Percentiles rank a stretch among this genome's conserved stretches.
These are phyloP conservation scores for Meira miltonrushii DNA, from an alignment of 1,284 basidiomycete species.

Conservation along the genomic window DNA sequence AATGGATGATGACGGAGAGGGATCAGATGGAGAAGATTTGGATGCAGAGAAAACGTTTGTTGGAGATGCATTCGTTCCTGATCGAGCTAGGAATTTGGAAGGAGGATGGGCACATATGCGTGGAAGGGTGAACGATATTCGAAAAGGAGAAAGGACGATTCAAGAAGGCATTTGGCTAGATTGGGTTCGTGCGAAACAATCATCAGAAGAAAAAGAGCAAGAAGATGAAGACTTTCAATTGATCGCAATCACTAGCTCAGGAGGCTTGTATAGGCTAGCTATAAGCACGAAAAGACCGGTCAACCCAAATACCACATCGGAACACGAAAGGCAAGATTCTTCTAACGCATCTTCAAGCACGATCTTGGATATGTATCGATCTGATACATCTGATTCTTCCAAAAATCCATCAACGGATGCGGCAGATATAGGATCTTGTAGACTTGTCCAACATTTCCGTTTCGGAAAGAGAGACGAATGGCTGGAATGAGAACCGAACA, in stretches of 20 bases:
- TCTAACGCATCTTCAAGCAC: slow-evolving; percentile 15
- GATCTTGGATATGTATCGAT: slow-evolving; percentile 37
- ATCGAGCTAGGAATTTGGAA: slow-evolving; percentile 21
- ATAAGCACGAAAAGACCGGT: slow-evolving; percentile 4
- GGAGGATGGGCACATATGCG: slow-evolving; percentile 43
- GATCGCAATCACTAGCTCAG: slow-evolving; percentile 39
- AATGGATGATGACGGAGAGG: background rate
- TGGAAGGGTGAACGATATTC: slow-evolving; percentile 34
- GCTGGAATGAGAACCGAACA: background rate
- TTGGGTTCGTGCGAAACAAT: slow-evolving; percentile 21
- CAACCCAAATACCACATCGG: background rate
- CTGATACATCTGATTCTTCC: slow-evolving; percentile 8
- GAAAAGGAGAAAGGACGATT: slow-evolving; percentile 33
- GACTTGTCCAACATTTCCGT: background rate
- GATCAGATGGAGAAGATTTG: too few relatives aligned
- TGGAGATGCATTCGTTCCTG: background rate
- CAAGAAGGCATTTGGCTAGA: slow-evolving; percentile 39
- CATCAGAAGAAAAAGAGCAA: background rate
- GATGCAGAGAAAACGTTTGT: too few relatives aligned
- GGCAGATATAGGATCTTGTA: background rate
- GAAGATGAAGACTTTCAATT: slow-evolving; percentile 15
- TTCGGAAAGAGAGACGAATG: slow-evolving; percentile 8
- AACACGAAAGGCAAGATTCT: background rate
- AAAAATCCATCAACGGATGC: too few relatives aligned
- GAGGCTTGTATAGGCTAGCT: slow-evolving; percentile 39